These are phyloP conservation scores for Tylopilus sp. DNA, from an alignment of 768 basidiomycete genomes.

Conservation along the genomic window DNA sequence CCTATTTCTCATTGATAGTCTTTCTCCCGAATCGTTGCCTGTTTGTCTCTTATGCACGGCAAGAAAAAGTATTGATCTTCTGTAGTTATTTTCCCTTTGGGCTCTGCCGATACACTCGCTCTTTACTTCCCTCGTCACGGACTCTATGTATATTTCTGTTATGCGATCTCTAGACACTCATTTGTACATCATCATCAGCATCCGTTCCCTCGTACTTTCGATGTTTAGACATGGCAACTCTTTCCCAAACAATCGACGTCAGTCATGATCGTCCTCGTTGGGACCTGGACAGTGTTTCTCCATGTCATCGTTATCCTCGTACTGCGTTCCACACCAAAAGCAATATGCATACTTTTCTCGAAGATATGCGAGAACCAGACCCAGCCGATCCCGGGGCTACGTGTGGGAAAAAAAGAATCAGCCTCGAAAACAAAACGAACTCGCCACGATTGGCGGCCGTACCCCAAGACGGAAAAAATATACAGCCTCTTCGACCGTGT, in stretches of 20 bases:
- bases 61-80: background rate
- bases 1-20: conserved; percentile 21
- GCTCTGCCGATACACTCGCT: conserved; percentile 7
- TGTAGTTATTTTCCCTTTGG: background rate
- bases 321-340: conserved; percentile 86
- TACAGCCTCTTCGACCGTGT: conserved; percentile 61
- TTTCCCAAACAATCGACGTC: conserved; percentile 17
- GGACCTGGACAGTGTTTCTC: conserved; percentile 65
- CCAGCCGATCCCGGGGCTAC: conserved; percentile 69
- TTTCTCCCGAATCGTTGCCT: background rate
- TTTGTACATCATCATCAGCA: conserved; percentile 29
- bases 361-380: conserved; percentile 67
- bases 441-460: conserved; percentile 16
- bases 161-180: conserved; percentile 25
- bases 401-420: conserved; percentile 12
- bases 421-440: background rate
- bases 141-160: conserved; percentile 19
- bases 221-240: background rate
- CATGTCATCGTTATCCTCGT: conserved; percentile 59
- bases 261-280: conserved; percentile 79
- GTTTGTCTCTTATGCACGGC: background rate
- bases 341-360: conserved; percentile 73
- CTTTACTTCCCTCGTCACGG: conserved; percentile 15
- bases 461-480: conserved; percentile 69
- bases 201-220: conserved; percentile 12